A percentile compares a stretch with the other conserved stretches of the same genome.
phyloP scores from a whole-genome alignment of 768 basidiomycete genomes.

The Hericium erinaceus region DNA sequence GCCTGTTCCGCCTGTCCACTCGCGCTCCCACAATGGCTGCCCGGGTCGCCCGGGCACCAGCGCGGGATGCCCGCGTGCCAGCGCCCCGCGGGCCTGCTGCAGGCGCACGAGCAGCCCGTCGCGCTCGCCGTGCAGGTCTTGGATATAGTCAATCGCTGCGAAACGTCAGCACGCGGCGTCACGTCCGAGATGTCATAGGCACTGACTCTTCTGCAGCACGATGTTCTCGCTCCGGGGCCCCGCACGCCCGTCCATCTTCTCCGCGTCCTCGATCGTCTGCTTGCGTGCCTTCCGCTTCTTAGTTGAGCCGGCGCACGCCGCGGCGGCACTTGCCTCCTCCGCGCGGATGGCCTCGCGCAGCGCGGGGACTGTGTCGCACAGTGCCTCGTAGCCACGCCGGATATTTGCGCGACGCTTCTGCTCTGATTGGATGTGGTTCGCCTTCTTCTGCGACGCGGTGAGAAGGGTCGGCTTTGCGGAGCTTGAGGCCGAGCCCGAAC shows the following conservation, averaged over 20 bases:
- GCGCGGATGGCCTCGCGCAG: conserved; percentile 70
- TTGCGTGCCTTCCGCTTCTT: conserved; percentile 17
- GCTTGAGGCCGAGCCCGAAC: conserved; percentile 8
- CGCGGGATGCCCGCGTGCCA: conserved; percentile 56
- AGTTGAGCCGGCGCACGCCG: conserved; percentile 18
- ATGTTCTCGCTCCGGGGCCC: conserved; percentile 89
- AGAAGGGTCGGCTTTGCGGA: conserved; percentile 38
- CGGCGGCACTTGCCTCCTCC: conserved; percentile 49
- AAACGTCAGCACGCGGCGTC: conserved; percentile 4
- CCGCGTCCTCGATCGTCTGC: conserved; percentile 36
- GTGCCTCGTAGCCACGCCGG: conserved; percentile 76
- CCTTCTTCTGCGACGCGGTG: conserved; percentile 81
- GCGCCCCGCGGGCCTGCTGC: conserved; percentile 43
- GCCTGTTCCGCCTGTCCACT: conserved; percentile 69
- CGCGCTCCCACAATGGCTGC: conserved; percentile 65
- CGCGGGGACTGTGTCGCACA: conserved; percentile 77
- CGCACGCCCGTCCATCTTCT: conserved; percentile 72
- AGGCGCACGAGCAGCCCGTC: conserved; percentile 48
- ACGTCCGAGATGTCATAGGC: conserved; percentile 3
- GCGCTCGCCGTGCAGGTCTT: conserved; percentile 53
- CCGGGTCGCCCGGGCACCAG: conserved; percentile 25
- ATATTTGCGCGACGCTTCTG: conserved; percentile 93
- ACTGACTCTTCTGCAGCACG: conserved; percentile 80
- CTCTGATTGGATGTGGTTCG: conserved; percentile 90
- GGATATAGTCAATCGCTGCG: conserved; percentile 81